A percentile compares a stretch with the other conserved stretches of the same genome.
Evolutionary conservation across 176 grass and related monocot genomes (phyloP).

Genomic region (Typha latifolia): DNA sequence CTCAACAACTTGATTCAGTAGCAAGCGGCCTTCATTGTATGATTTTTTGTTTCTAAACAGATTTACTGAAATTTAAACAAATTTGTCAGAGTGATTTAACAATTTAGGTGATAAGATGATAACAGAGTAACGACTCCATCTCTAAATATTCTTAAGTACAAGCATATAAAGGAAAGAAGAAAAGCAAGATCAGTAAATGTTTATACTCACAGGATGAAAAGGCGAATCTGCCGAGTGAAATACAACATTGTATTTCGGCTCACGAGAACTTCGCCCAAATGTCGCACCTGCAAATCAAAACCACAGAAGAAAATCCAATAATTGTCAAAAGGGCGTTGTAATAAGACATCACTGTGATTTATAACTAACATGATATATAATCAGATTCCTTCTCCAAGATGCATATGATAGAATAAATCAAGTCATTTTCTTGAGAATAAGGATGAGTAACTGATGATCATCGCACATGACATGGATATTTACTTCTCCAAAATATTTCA

Average conservation of each 20-base stretch:
- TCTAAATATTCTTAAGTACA: background rate
- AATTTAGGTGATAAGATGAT: too few relatives aligned
- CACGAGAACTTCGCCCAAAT: constrained; percentile 45
- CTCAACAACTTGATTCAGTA: too few relatives aligned
- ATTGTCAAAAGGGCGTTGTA: background rate
- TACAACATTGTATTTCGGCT: constrained; percentile 44
- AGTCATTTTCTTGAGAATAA: too few relatives aligned
- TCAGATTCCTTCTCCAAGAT: background rate
- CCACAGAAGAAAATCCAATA: background rate
- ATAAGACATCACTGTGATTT: background rate
- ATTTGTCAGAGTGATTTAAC: too few relatives aligned
- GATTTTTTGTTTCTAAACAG: too few relatives aligned
- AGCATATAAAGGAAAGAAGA: background rate
- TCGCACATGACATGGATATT: too few relatives aligned
- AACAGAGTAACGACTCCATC: too few relatives aligned
- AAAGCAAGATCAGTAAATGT: background rate
- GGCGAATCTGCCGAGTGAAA: constrained; percentile 27
- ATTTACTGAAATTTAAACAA: too few relatives aligned
- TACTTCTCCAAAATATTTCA: too few relatives aligned
- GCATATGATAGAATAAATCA: too few relatives aligned
- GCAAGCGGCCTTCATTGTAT: too few relatives aligned
- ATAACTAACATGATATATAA: background rate
- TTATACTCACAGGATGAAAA: constrained; percentile 34
- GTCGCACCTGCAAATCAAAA: constrained; percentile 22
- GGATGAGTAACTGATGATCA: too few relatives aligned